Evolutionary conservation across 106 monocot genomes (phyloP), one percentile per base, ranked within the genome.

Genomic region (Dioscorea zingiberensis): DNA sequence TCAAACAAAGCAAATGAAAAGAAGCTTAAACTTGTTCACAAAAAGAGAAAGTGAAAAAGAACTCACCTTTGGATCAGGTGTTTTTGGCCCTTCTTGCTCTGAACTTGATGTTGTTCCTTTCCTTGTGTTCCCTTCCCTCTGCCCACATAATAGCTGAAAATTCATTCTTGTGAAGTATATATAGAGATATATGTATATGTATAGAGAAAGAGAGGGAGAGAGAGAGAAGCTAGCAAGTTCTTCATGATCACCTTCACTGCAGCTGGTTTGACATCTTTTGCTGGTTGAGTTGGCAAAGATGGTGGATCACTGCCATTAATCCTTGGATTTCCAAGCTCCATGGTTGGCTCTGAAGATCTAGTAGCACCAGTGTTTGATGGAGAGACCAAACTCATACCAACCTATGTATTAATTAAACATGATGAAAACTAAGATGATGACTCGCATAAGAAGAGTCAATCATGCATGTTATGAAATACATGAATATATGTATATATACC

Each of bases 41-140:
- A 32, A 38, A 38, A 38, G 4, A 38, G 65, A 38, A 21, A 29
- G 23, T 9, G 21, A 14, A 67, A 44, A 25, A 22, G 25, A n/a
- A 48, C 25, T 65, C 24, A 81, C 91, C 84, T 91, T 91, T 22
- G 91, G 60, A 57, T 91, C 91, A n/a, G 81, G 71, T 55, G 91
- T 87, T 44, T 73, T 91, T 25, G 84, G 84, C 0, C 83, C 72
- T 76, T 83, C 84, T 3, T 81, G 84, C 48, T 84, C 84, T n/a
- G 86, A 78, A 47, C 71, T 70, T 44, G 78, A 75, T 30, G 69
- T 55, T 62, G 80, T 71, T n/a, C 48, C 77, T 61, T 65, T 87
- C 55, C 38, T 80, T 38, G 38, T 38, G 46, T 29, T 73, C 22
- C 25, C 58, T 67, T 83, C 83, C 48, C 69, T 80, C 85, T 83